A percentile compares a stretch with the other conserved stretches of the same genome.
phyloP scores from a whole-genome alignment of 768 basidiomycete species.

The Boletus sp. region DNA sequence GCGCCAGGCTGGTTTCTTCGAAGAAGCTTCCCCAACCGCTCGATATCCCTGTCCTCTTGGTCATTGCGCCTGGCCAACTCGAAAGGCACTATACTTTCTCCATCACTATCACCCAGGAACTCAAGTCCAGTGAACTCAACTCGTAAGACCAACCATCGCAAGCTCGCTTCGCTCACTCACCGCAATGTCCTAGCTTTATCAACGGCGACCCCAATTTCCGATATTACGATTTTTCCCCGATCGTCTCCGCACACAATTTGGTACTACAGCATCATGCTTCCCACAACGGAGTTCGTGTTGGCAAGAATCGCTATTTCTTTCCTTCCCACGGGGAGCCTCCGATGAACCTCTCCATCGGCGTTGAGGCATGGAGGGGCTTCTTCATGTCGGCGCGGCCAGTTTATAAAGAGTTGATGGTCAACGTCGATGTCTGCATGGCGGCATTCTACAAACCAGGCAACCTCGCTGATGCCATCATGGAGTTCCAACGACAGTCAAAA shows the following conservation, averaged over 20 bases:
- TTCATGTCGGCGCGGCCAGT: slow-evolving; percentile 50
- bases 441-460: slow-evolving; percentile 59
- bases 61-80: slow-evolving; percentile 19
- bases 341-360: slow-evolving; percentile 33
- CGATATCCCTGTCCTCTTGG: slow-evolving; percentile 29
- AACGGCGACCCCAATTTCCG: slow-evolving; percentile 36
- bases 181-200: slow-evolving; percentile 34
- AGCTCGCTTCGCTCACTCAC: not conserved
- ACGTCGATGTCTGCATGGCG: slow-evolving; percentile 52
- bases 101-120: slow-evolving; percentile 30
- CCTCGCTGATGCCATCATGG: slow-evolving; percentile 53
- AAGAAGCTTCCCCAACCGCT: slow-evolving; percentile 38
- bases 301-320: slow-evolving; percentile 52
- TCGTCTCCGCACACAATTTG: slow-evolving; percentile 46
- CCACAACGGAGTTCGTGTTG: slow-evolving; percentile 44
- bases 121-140: slow-evolving; percentile 29
- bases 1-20: slow-evolving; percentile 41
- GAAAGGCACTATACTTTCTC: slow-evolving; percentile 38
- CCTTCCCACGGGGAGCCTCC: slow-evolving; percentile 24
- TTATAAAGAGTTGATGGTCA: slow-evolving; percentile 49
- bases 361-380: slow-evolving; percentile 48
- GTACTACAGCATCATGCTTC: slow-evolving; percentile 43
- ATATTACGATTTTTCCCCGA: slow-evolving; percentile 40
- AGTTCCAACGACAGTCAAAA: slow-evolving; percentile 41
- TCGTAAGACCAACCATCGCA: slow-evolving; percentile 28